These are phyloP conservation scores for Elsinoe australis DNA, from an alignment of 2,329 filamentous ascomycete species.

Conservation along the genomic window DNA sequence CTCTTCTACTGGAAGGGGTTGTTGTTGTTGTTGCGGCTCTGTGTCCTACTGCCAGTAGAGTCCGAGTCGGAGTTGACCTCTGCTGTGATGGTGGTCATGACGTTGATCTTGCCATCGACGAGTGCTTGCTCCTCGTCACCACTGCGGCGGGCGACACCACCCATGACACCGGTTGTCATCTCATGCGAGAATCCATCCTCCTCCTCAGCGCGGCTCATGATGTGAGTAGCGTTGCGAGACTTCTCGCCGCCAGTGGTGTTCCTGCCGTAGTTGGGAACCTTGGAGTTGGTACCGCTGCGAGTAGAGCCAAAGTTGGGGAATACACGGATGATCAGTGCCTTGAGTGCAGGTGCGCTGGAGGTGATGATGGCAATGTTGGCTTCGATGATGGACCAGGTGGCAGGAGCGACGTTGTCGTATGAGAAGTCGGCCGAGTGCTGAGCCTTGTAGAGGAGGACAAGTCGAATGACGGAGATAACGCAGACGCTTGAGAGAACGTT, in stretches of 20 bases:
- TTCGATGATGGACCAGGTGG: slow-evolving; percentile 26
- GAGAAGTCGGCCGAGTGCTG: slow-evolving; percentile 24
- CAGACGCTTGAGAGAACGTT: slow-evolving; percentile 22
- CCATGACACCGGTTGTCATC: slow-evolving; percentile 4
- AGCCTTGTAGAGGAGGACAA: slow-evolving; percentile 24
- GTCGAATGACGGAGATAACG: slow-evolving; percentile 25
- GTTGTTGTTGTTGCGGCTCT: neutral
- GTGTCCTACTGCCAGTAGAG: neutral
- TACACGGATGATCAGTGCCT: slow-evolving; percentile 22
- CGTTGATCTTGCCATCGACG: slow-evolving; percentile 13
- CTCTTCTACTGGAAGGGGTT: slow-evolving; percentile 2
- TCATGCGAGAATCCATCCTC: slow-evolving; percentile 1
- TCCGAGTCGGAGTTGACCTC: slow-evolving; percentile 11
- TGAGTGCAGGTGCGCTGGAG: slow-evolving; percentile 26
- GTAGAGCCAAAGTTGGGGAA: slow-evolving; percentile 25
- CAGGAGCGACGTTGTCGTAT: slow-evolving; percentile 27
- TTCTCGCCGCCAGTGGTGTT: slow-evolving; percentile 3
- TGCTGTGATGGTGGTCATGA: slow-evolving; percentile 12
- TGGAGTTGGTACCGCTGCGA: slow-evolving; percentile 14
- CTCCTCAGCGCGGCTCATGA: slow-evolving; percentile 12
- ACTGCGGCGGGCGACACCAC: slow-evolving; percentile 5
- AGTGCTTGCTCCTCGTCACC: slow-evolving; percentile 13
- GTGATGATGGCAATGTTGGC: slow-evolving; percentile 27
- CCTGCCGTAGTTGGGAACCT: slow-evolving; percentile 9
- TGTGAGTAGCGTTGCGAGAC: slow-evolving; percentile 8